Conservation (phyloP, 345 rosid genomes). For the Eucalyptus globulus region DNA sequence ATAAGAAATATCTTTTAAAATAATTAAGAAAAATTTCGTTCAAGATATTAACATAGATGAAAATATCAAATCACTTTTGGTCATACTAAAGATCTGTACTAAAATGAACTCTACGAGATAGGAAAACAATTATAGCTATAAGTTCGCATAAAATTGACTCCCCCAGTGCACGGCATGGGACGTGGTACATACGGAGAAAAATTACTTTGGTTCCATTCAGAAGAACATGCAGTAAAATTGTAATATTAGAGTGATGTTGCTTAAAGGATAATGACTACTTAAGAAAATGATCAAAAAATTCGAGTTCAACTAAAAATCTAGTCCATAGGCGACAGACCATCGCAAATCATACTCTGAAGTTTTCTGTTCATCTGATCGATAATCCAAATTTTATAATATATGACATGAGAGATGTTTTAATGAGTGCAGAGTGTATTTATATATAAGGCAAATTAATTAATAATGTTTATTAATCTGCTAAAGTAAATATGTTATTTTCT, state of each 20-base stretch:
- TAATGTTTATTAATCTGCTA: neutral
- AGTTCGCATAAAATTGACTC: neutral
- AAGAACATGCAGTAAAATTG: neutral
- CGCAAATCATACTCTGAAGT: no score
- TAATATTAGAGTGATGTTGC: neutral
- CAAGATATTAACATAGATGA: neutral
- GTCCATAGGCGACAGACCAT: neutral
- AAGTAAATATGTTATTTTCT: neutral
- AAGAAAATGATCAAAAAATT: neutral
- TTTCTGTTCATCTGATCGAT: no score
- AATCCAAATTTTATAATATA: neutral
- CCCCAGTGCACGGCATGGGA: neutral
- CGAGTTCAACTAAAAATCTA: neutral
- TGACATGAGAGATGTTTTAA: neutral
- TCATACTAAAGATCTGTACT: neutral
- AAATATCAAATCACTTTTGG: neutral
- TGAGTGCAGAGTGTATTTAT: neutral
- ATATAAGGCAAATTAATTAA: neutral
- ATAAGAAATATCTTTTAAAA: neutral
- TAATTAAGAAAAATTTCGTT: neutral
- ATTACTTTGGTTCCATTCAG: neutral
- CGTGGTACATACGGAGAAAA: neutral
- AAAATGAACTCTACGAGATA: neutral
- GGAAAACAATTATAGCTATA: neutral
- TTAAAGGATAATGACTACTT: neutral